phyloP scores from a whole-genome alignment of 2,329 filamentous ascomycete species.

The Alternaria sp. region DNA sequence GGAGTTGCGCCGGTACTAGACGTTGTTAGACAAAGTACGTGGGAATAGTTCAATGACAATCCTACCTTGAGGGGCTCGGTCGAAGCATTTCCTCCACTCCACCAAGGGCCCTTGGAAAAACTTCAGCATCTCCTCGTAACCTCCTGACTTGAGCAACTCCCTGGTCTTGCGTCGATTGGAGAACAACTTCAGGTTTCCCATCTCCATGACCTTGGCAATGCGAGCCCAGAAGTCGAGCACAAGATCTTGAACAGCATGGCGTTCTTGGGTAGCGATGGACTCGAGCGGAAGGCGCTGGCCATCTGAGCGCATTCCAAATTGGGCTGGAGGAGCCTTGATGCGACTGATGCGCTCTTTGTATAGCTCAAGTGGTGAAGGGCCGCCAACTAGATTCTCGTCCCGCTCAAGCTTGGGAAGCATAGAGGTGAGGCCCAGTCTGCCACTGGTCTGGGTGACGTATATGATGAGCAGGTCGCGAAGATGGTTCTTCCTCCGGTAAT shows the following conservation, averaged over 20 bases:
- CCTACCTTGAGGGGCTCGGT: constrained; percentile 66
- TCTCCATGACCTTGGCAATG: constrained; percentile 90
- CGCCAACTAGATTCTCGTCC: constrained; percentile 30
- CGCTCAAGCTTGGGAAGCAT: constrained; percentile 72
- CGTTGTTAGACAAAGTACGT: constrained; percentile 22
- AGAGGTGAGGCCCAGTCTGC: constrained; percentile 87
- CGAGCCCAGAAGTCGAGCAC: constrained; percentile 88
- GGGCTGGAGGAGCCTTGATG: constrained; percentile 44
- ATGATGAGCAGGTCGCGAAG: constrained; percentile 87
- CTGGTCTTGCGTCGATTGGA: constrained; percentile 85
- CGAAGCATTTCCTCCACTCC: constrained; percentile 82
- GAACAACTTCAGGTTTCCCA: constrained; percentile 88
- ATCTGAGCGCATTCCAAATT: constrained; percentile 44
- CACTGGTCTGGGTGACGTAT: constrained; percentile 92
- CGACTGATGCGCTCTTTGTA: constrained; percentile 45
- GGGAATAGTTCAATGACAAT: neutral
- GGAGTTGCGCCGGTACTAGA: constrained; percentile 63
- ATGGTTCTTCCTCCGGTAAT: constrained; percentile 77
- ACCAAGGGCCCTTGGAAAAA: constrained; percentile 79
- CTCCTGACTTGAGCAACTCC: constrained; percentile 83
- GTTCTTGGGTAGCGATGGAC: constrained; percentile 44
- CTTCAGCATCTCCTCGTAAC: constrained; percentile 80
- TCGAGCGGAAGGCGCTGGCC: constrained; percentile 45
- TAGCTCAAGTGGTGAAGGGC: constrained; percentile 40
- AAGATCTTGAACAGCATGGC: constrained; percentile 56